Conservation (phyloP, 129 eudicot species). For the Chrysanthemum lavandulifolium region DNA sequence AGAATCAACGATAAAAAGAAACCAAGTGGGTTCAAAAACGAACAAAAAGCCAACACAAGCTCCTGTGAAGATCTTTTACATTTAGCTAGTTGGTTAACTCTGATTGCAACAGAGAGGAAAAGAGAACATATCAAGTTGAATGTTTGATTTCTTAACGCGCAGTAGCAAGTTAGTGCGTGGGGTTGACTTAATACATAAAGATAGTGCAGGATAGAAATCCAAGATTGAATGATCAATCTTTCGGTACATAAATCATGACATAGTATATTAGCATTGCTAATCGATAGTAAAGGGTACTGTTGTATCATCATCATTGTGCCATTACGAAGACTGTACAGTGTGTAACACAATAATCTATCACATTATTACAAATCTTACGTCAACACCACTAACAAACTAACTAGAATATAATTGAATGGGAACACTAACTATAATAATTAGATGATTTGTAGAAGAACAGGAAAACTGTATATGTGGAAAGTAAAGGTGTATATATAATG, state of each 20-base stretch:
- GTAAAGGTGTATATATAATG: background rate
- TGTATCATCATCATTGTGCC: conserved; percentile 18
- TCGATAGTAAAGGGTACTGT: background rate
- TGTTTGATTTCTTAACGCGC: no score
- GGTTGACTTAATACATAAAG: no score
- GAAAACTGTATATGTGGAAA: conserved; percentile 8
- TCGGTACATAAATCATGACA: background rate
- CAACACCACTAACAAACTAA: conserved; percentile 30
- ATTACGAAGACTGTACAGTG: conserved; percentile 27
- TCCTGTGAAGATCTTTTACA: no score
- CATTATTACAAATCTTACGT: conserved; percentile 27
- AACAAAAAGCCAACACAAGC: no score
- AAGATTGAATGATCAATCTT: background rate
- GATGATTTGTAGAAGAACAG: conserved; percentile 11
- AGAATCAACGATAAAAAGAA: no score
- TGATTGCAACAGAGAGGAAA: no score
- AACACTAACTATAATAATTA: conserved; percentile 11
- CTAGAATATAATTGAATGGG: no score
- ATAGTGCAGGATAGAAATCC: no score
- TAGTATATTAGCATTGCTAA: background rate
- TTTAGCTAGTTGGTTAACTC: no score
- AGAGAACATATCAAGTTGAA: no score
- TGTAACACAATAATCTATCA: conserved; percentile 23
- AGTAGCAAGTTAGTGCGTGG: no score
- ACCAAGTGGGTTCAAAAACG: no score